Conservation (phyloP, 192 early-diverging fungal genomes). For the Radiomyces spectabilis region DNA sequence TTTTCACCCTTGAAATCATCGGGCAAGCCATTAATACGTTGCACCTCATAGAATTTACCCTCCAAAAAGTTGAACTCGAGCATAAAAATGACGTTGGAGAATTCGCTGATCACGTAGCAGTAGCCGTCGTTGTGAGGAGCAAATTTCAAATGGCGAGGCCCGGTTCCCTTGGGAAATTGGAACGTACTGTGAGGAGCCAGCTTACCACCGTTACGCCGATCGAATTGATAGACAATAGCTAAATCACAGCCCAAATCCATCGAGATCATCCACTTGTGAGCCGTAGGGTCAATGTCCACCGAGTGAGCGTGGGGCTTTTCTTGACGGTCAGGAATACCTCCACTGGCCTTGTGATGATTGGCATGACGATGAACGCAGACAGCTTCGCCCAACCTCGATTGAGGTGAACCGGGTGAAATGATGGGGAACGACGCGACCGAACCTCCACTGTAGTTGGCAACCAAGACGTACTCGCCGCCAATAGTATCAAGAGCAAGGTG, state of each 20-base stretch:
- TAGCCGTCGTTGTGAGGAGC: constrained; percentile 15
- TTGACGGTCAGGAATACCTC: constrained; percentile 18
- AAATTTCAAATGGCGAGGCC: constrained; percentile 26
- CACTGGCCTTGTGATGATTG: constrained; percentile 1
- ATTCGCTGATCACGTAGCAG: constrained; percentile 22
- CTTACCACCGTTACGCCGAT: neutral
- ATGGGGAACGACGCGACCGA: constrained; percentile 9
- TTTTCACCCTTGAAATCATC: constrained; percentile 7
- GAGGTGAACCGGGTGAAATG: neutral
- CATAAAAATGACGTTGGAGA: constrained; percentile 20
- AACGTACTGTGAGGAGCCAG: neutral
- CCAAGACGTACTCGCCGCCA: constrained; percentile 9
- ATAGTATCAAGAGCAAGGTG: constrained; percentile 12
- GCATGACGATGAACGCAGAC: neutral
- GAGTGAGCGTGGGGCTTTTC: constrained; percentile 23
- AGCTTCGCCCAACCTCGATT: neutral
- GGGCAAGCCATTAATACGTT: constrained; percentile 17
- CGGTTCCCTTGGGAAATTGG: constrained; percentile 17
- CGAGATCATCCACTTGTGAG: constrained; percentile 6
- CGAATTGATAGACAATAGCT: constrained; percentile 11
- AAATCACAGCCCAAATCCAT: constrained; percentile 26
- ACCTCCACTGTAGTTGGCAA: constrained; percentile 27
- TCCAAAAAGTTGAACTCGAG: constrained; percentile 21
- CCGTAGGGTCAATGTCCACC: constrained; percentile 17
- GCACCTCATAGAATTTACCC: constrained; percentile 15